Evolutionary conservation across 345 rosid species (phyloP).

Genomic region (Adansonia digitata): DNA sequence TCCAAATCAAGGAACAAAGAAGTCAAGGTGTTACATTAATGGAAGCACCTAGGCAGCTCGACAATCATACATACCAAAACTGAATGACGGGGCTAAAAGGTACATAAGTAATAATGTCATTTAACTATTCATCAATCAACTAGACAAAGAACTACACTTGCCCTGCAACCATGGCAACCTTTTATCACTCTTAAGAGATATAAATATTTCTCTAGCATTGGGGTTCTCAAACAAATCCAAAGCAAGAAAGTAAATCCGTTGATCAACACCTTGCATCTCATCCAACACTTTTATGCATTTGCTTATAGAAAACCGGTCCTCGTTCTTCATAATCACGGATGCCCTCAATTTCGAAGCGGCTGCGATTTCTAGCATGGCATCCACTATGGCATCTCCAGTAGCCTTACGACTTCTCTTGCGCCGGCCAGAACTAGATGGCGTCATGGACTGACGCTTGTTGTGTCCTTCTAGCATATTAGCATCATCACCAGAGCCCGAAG

Average conservation of each 20-base stretch:
- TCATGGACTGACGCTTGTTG: slow-evolving; percentile 40
- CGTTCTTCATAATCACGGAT: slow-evolving; percentile 54
- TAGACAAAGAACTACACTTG: slow-evolving; percentile 43
- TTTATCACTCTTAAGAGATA: slow-evolving; percentile 67
- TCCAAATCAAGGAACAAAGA: slow-evolving; percentile 15
- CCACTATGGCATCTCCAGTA: slow-evolving; percentile 78
- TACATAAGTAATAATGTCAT: neutral
- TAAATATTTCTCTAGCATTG: slow-evolving; percentile 57
- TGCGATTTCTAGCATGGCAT: slow-evolving; percentile 89
- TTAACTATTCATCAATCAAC: slow-evolving; percentile 20
- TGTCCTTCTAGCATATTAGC: slow-evolving; percentile 50
- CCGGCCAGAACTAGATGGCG: slow-evolving; percentile 39
- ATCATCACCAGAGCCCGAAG: slow-evolving; percentile 60
- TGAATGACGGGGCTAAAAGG: neutral
- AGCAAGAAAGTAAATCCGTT: slow-evolving; percentile 30
- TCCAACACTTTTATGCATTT: slow-evolving; percentile 77
- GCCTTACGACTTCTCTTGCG: slow-evolving; percentile 71
- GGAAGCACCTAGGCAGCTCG: slow-evolving; percentile 9
- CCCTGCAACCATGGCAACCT: slow-evolving; percentile 68
- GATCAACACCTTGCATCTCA: slow-evolving; percentile 25
- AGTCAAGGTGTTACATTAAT: slow-evolving; percentile 25
- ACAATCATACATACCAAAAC: neutral
- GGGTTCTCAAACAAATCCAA: slow-evolving; percentile 79
- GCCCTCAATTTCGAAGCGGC: slow-evolving; percentile 82
- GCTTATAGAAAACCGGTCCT: slow-evolving; percentile 73